These are phyloP conservation scores for Bretziella fagacearum DNA, from an alignment of 2,329 filamentous ascomycete species.

Conservation along the genomic window DNA sequence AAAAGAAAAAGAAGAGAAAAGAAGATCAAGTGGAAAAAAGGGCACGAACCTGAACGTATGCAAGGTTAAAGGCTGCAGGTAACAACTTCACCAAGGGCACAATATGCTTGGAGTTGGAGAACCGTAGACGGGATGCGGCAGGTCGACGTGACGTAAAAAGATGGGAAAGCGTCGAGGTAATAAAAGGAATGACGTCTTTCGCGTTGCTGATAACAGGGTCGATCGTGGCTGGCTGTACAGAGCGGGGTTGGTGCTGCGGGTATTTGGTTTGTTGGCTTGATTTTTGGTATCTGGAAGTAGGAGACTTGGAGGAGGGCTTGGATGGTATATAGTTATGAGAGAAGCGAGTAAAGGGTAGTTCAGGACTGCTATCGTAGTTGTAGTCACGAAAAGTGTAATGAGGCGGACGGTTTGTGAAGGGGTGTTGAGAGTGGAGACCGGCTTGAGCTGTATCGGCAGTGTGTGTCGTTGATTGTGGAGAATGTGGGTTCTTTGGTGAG, in stretches of 20 bases:
- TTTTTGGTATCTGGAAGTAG: not conserved
- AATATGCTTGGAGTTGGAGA: conserved; percentile 14
- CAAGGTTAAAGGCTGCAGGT: conserved; percentile 12
- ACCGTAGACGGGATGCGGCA: conserved; percentile 10
- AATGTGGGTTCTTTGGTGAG: not conserved
- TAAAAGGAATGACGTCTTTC: conserved; percentile 1
- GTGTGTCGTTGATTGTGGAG: conserved; percentile 6
- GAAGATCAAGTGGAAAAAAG: not conserved
- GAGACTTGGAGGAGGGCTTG: not conserved
- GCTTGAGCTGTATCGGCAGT: not conserved
- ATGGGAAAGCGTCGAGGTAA: conserved; percentile 2
- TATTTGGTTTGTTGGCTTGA: not conserved
- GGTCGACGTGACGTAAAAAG: conserved; percentile 4
- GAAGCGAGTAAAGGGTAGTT: conserved; percentile 11
- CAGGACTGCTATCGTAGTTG: not conserved
- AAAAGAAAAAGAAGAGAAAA: not conserved
- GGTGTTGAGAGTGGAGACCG: not conserved
- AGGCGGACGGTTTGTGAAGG: not conserved
- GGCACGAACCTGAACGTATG: conserved; percentile 9
- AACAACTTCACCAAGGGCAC: conserved; percentile 11
- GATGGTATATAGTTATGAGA: conserved; percentile 10
- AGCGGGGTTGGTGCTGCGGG: not conserved
- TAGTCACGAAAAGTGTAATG: not conserved
- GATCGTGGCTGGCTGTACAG: conserved; percentile 1
- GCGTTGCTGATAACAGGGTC: not conserved